Conservation (phyloP, 345 rosid species). For the Viola odorata region DNA sequence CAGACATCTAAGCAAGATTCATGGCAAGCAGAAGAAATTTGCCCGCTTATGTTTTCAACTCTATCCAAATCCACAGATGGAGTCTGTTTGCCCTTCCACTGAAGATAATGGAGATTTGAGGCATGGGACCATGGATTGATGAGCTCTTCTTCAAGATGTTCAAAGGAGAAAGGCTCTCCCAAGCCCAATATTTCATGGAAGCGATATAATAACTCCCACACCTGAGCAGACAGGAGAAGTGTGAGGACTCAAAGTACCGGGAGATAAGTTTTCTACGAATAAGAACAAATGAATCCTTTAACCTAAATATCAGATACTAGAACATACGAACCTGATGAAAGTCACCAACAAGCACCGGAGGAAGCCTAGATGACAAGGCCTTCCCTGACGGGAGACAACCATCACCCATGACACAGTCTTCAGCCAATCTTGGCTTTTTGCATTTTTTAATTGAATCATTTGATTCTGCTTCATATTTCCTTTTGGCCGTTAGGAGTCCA, state of each 20-base stretch:
- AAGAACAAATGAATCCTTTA: slow-evolving; percentile 9
- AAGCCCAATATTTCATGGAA: slow-evolving; percentile 71
- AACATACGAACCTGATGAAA: slow-evolving; percentile 63
- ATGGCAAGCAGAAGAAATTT: slow-evolving; percentile 21
- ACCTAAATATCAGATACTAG: slow-evolving; percentile 9
- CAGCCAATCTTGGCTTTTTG: slow-evolving; percentile 43
- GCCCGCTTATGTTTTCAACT: slow-evolving; percentile 27
- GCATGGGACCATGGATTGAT: slow-evolving; percentile 49
- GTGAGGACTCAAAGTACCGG: slow-evolving; percentile 7
- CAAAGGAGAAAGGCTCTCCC: slow-evolving; percentile 44
- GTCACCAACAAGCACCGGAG: slow-evolving; percentile 77
- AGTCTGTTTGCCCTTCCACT: slow-evolving; percentile 27
- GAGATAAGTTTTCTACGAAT: background rate
- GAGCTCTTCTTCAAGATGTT: slow-evolving; percentile 76
- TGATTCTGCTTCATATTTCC: slow-evolving; percentile 36
- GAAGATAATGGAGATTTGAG: slow-evolving; percentile 29
- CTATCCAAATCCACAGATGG: slow-evolving; percentile 25
- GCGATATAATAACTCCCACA: slow-evolving; percentile 70
- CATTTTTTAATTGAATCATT: slow-evolving; percentile 38
- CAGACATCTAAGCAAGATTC: slow-evolving; percentile 24
- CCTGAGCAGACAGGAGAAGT: slow-evolving; percentile 41
- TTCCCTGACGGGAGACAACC: slow-evolving; percentile 61
- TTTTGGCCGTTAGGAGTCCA: slow-evolving; percentile 52
- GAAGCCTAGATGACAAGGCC: slow-evolving; percentile 57
- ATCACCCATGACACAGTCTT: slow-evolving; percentile 27